A percentile compares a stretch with the other conserved stretches of the same genome.
Evolutionary conservation across 2,329 filamentous ascomycete genomes (phyloP).

Genomic region (Penicillium sp.): DNA sequence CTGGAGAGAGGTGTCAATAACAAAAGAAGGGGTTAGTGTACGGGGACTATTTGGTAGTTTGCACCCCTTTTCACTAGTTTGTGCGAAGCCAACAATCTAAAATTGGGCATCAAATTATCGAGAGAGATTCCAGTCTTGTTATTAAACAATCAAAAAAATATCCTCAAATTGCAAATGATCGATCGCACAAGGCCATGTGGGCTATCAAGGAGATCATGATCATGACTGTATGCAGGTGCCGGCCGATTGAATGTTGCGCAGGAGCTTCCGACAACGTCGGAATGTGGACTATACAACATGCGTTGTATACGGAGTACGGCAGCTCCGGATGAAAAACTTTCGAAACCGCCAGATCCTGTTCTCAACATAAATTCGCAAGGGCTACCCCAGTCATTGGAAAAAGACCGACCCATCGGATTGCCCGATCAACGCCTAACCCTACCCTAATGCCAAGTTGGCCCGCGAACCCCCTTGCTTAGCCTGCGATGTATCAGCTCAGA

Average conservation of each 20-base stretch:
- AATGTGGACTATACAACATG: neutral
- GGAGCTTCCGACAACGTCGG: constrained; percentile 3
- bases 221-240: neutral
- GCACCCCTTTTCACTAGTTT: too few species aligned
- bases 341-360: too few species aligned
- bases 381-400: neutral
- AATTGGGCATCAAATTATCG: too few species aligned
- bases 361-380: neutral
- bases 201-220: neutral
- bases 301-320: neutral
- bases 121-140: too few species aligned
- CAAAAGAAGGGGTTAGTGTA: too few species aligned
- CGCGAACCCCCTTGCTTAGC: constrained; percentile 14
- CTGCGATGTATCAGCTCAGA: constrained; percentile 12
- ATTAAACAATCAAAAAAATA: too few species aligned
- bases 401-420: neutral
- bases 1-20: too few species aligned
- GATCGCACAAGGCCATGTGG: constrained; percentile 11
- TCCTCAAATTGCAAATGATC: neutral
- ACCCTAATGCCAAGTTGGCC: neutral
- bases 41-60: too few species aligned
- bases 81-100: too few species aligned
- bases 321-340: neutral
- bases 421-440: constrained; percentile 4
- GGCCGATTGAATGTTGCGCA: constrained; percentile 9